Base-by-base conservation (phyloP, 176 grass and related monocot species). In the Aegilops sharonensis region DNA sequence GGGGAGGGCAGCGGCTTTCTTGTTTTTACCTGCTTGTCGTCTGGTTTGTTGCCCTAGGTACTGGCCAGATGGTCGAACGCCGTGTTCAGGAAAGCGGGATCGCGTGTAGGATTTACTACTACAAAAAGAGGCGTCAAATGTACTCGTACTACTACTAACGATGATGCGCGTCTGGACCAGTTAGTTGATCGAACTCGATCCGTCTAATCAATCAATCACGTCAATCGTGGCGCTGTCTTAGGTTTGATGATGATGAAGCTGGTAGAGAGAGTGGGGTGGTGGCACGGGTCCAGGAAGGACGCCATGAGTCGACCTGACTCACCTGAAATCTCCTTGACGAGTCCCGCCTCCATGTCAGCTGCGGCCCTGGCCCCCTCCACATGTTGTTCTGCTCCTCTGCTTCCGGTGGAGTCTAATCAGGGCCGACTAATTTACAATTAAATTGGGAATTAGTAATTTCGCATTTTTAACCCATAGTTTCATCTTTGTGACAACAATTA, bases 141-240 rank as follows among this genome's bases (percentile, higher is more conserved):
- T n/a, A 21, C 12, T n/a, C 37, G 1, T 39, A 40, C 39, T 42
- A 10, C 40, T 17, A 6, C 43, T 8, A 68, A 25, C 47, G 0
- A 45, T 32, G 34, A 77, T 13, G 79, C 18, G 20, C 20, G 40
- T 13, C 24, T 60, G 72, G 48, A 47, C 73, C 63, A 67, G 62
- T 5, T 17, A 34, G 64, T 9, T 24, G 4, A 83, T 17, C 32
- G 9, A 42, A 11, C 50, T 23, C 15, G 9, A 70, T 70, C 8
- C 29, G 50, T 71, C 86, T 48, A 70, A 70, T 78, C 86, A 36
- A 36, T 36, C 35, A 25, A 4, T 72, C 86, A 1, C 77, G 27
- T 70, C 80, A 9, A 11, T n/a, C n/a, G 1, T 30, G 37, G 62
- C 31, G 48, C n/a, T 47, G 52, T 72, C 77, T 60, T 68, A 31